Conservation (phyloP, 805 yeast species). For the Schwanniomyces yamadae region DNA sequence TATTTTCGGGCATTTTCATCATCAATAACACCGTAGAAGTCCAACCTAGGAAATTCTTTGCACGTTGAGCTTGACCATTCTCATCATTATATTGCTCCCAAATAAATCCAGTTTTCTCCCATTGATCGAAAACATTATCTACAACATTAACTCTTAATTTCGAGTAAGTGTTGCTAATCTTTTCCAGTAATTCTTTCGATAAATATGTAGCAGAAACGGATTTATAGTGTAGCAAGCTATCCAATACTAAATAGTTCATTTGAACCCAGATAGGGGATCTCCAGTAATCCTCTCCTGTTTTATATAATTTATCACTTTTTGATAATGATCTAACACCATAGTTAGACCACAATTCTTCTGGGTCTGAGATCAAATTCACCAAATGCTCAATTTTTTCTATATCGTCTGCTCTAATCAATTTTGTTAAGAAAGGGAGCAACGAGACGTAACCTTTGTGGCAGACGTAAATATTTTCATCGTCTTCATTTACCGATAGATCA, state of each 20-base stretch:
- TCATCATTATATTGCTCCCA: conserved; percentile 88
- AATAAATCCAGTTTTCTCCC: conserved; percentile 74
- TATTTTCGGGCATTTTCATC: conserved; percentile 75
- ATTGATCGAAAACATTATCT: conserved; percentile 62
- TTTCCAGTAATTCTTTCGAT: conserved; percentile 39
- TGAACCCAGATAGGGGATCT: conserved; percentile 92
- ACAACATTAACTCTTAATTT: conserved; percentile 67
- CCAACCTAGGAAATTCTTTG: conserved; percentile 94
- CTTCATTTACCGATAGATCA: conserved; percentile 75
- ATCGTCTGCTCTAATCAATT: conserved; percentile 51
- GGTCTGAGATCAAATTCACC: conserved; percentile 61
- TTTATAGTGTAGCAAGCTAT: conserved; percentile 60
- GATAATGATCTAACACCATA: conserved; percentile 84
- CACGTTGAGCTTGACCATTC: conserved; percentile 76
- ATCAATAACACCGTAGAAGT: conserved; percentile 76
- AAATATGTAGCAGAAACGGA: conserved; percentile 24
- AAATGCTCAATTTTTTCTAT: conserved; percentile 48
- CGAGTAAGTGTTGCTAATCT: conserved; percentile 43
- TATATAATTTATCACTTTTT: conserved; percentile 60
- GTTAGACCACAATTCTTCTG: conserved; percentile 70
- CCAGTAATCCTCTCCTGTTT: conserved; percentile 91
- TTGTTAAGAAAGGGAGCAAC: conserved; percentile 78
- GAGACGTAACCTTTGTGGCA: conserved; percentile 91
- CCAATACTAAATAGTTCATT: conserved; percentile 80
- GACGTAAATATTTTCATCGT: conserved; percentile 62